A percentile compares a stretch with the other conserved stretches of the same genome.
These are phyloP conservation scores for Quercus tomentella DNA, from an alignment of 331 rosid genomes.

Conservation along the genomic window DNA sequence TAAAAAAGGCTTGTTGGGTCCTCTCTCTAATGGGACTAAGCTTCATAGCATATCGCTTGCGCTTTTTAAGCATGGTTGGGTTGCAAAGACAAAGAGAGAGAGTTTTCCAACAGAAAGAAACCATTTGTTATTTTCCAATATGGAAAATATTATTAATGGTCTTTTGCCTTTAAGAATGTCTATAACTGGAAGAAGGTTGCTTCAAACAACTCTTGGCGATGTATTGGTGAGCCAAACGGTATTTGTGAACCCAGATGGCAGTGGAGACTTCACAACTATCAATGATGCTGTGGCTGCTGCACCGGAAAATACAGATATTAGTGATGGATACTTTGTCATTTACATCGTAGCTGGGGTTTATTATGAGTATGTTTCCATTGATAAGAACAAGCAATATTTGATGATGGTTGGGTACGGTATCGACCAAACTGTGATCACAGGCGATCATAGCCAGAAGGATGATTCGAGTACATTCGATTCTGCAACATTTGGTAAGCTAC, in stretches of 20 bases:
- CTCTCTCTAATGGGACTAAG: conserved; percentile 27
- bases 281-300: conserved; percentile 37
- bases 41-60: conserved; percentile 29
- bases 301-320: conserved; percentile 13
- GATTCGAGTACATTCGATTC: conserved; percentile 31
- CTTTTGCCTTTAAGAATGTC: background rate
- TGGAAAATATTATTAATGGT: no score
- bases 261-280: conserved; percentile 32
- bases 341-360: conserved; percentile 29
- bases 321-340: conserved; percentile 24
- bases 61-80: conserved; percentile 19
- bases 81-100: background rate
- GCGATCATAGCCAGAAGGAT: conserved; percentile 20
- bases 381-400: conserved; percentile 23
- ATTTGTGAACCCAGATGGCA: conserved; percentile 33
- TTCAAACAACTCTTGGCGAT: background rate
- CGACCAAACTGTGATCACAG: conserved; percentile 35
- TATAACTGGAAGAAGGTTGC: conserved; percentile 5
- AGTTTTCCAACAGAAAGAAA: background rate
- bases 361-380: conserved; percentile 32
- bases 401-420: conserved; percentile 47
- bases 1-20: conserved; percentile 4
- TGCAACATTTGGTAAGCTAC: conserved; percentile 31
- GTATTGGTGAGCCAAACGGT: conserved; percentile 28
- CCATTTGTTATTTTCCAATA: no score